A percentile compares a stretch with the other conserved stretches of the same genome.
Conservation (phyloP, 164 flowering plant species). For the Liquidambar formosana region DNA sequence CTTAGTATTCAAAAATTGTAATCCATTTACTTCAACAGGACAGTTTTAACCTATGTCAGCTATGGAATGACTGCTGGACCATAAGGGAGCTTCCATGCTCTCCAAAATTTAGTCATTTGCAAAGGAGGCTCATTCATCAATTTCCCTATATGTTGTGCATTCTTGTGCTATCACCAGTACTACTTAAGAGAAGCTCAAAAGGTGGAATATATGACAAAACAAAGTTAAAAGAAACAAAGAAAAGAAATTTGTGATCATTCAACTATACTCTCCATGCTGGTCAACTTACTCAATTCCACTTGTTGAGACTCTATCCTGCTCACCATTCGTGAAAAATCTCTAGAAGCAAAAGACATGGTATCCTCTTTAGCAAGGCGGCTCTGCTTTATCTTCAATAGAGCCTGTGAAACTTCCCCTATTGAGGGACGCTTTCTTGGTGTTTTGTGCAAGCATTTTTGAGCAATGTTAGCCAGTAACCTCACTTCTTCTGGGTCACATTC, state of each 20-base stretch:
- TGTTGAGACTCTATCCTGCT: slow-evolving; percentile 72
- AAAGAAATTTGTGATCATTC: slow-evolving; percentile 10
- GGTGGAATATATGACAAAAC: not conserved
- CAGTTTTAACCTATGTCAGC: too few species aligned
- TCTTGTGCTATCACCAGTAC: too few species aligned
- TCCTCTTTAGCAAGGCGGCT: slow-evolving; percentile 52
- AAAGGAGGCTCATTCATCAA: too few species aligned
- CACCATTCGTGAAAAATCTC: slow-evolving; percentile 44
- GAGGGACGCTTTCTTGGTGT: slow-evolving; percentile 79
- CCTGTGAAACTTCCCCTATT: slow-evolving; percentile 75
- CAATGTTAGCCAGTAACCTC: slow-evolving; percentile 67
- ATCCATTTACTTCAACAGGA: too few species aligned
- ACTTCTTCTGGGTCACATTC: slow-evolving; percentile 70
- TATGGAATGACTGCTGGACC: too few species aligned
- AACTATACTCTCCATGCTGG: slow-evolving; percentile 34
- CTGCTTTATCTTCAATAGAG: slow-evolving; percentile 60
- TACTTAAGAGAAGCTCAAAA: not conserved
- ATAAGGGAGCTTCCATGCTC: too few species aligned
- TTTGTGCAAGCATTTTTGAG: slow-evolving; percentile 72
- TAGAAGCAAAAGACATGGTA: slow-evolving; percentile 54
- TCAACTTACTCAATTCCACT: slow-evolving; percentile 52
- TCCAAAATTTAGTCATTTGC: too few species aligned
- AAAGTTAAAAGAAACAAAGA: not conserved
- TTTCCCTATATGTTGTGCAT: too few species aligned
- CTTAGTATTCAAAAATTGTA: too few species aligned